Base-by-base conservation (phyloP, 2,329 filamentous ascomycete genomes). In the Colletotrichum truncatum region DNA sequence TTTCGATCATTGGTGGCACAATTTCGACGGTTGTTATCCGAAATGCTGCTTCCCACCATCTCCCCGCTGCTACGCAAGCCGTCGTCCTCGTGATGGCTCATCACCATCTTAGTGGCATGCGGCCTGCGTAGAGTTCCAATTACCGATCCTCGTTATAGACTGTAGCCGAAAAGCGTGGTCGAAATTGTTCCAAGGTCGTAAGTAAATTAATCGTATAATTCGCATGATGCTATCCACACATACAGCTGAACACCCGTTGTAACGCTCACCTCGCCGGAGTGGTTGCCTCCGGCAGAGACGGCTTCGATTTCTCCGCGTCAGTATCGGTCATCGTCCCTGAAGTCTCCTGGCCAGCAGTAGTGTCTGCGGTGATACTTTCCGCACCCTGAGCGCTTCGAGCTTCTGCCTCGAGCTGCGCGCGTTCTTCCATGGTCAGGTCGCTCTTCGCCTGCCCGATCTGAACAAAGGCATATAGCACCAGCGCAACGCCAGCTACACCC, bases 401-500 rank as follows among this genome's bases (percentile, higher is more conserved):
- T 25, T 69, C 62, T 2, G 55, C 57, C 54, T 60, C 63, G 58
- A 70, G 57, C 55, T 65, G 52, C 49, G 63, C 62, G 6, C 66
- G 66, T 58, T 70, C 69, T 41, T 70, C 69, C 48, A 68, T 25
- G 7, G 69, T 70, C 14, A 70, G 34, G 21, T 70, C 68, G 59
- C 68, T 69, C 61, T 69, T 69, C 1, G 68, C 68, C n/a, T 55
- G 54, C 6, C 68, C 69, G 39, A 69, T 67, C 10, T 57, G 77
- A 4, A 90, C 84, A 38, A 86, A 88, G 0, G 86, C 76, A 61
- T 90, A 83, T 12, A 91, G 74, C 0, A 78, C 12, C 57, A 91
- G 67, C 1, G 85, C 82, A 1, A 84, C 69, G 4, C 74, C 80
- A 0, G 88, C 85, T 52, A 85, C 80, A 1, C 81, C 89, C 21